These are phyloP conservation scores for Corchorus capsularis DNA, from an alignment of 345 rosid species.

Conservation along the genomic window DNA sequence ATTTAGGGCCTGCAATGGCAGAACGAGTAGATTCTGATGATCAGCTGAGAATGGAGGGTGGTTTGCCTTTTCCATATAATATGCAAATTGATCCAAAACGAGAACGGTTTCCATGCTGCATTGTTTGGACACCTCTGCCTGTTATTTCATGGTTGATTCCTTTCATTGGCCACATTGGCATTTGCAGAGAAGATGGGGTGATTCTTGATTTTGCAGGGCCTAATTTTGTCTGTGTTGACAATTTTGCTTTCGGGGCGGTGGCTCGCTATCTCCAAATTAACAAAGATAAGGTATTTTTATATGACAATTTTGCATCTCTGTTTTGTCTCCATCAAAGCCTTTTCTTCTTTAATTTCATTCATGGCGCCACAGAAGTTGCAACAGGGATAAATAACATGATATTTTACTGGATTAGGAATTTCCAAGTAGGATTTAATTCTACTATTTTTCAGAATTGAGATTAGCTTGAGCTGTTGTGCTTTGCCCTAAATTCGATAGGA, in stretches of 20 bases:
- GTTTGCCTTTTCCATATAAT: conserved; percentile 30
- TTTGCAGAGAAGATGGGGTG: conserved; percentile 91
- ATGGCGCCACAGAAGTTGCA: background rate
- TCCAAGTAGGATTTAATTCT: no score
- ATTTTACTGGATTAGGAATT: no score
- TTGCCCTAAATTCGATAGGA: no score
- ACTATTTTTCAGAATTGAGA: no score
- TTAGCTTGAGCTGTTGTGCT: no score
- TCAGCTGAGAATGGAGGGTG: conserved; percentile 42
- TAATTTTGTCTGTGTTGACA: conserved; percentile 83
- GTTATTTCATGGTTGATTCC: conserved; percentile 89
- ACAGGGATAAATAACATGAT: background rate
- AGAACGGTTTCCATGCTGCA: conserved; percentile 79
- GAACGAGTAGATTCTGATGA: conserved; percentile 46
- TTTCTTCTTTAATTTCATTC: background rate
- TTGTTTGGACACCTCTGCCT: conserved; percentile 95
- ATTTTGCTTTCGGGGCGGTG: conserved; percentile 78
- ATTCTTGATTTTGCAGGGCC: conserved; percentile 96
- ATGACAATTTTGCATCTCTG: no score
- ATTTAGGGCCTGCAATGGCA: conserved; percentile 37
- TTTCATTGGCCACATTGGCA: conserved; percentile 84
- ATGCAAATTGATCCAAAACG: conserved; percentile 66
- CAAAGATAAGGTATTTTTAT: conserved; percentile 78
- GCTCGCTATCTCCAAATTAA: conserved; percentile 76
- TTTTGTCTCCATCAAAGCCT: background rate